Evolutionary conservation across 148 eudicot genomes (phyloP), one percentile per base, ranked within the genome.

Genomic region (Dianthus caryophyllus): DNA sequence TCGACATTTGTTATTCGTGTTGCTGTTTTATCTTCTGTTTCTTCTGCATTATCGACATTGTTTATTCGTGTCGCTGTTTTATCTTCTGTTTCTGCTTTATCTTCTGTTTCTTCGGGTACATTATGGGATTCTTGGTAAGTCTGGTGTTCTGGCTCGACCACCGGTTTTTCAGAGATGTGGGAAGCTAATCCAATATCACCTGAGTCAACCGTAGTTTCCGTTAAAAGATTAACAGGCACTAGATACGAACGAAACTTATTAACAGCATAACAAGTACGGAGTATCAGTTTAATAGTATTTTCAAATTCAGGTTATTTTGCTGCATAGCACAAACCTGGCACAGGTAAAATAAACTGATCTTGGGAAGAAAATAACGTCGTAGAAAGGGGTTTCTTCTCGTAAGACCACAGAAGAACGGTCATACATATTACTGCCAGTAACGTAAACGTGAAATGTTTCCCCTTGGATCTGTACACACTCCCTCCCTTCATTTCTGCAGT

Each of bases 381-480:
- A 52, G 69, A 27, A 65, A 73, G 73, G 26, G 96, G 96, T 62
- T 74, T 82, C 75, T 77, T 83, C 80, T 79, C 89, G 73, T 82
- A 81, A 55, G 89, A 77, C 96, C 86, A 89, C 52, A 84, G 81
- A 26, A 82, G 74, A 53, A 86, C 70, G 33, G 88, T 86, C 73
- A 82, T 82, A 64, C 83, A 70, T 71, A 81, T 30, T 27, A 89
- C 80, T 76, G 79, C 72, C 72, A 78, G 52, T 58, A 89, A 24
- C 54, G 87, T 79, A 60, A 73, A 70, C 0, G 79, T 75, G 69
- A 74, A 89, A 14, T 71, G 83, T 59, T 83, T 82, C 56, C 86
- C 85, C 75, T 74, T 79, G 14, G 75, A 52, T 81, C 81, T 84
- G 65, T 70, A 77, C 39, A 73, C 50, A 61, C 71, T 75, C 72